Evolutionary conservation across 176 grass and related monocot genomes (phyloP), one percentile per base, ranked within the genome.

Genomic region (Eragrostis nindensis): DNA sequence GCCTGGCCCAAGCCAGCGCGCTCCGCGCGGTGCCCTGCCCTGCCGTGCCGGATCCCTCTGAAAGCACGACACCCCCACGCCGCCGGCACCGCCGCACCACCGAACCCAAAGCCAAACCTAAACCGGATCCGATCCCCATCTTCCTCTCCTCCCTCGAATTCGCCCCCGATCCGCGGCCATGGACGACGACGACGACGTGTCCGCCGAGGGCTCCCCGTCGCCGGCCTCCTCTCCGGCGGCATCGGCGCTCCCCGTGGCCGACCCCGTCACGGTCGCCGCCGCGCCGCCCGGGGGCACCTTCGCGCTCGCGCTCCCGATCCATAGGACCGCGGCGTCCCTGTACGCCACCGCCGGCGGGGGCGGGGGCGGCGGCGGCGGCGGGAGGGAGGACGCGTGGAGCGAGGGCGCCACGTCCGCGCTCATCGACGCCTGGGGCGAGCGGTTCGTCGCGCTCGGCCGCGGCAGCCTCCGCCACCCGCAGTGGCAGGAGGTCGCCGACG

Each of bases 401-500:
- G 92, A 99, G 62, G 92, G 90, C 68, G 88, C 92, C 32, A 99
- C 96, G 9, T 93, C 88, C 8, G 84, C 91, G 32, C 84, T 99
- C 48, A 99, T 99, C 84, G 96, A 95, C 63, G 96, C 96, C 29
- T 99, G 96, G 96, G 92, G 96, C 5, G 96, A 99, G 74, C 83
- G 96, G 0, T 99, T 88, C 76, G 84, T 99, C 25, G 96, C 94
- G 85, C 84, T 99, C 79, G 94, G 90, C 48, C 92, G 96, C 55
- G 96, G 96, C 13, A 99, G 92, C 79, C 86, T 99, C 66, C 90
- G 92, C 24, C 92, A 95, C 84, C 94, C 94, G 47, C 96, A 99
- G 75, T 99, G 96, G 96, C 96, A 99, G 86, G 96, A 99, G 88
- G 96, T 99, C 66, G 96, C 96, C 53, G 96, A 99, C 43, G 87